Base-by-base conservation (phyloP, 768 basidiomycete species). In the Xerocomus spinulosus region DNA sequence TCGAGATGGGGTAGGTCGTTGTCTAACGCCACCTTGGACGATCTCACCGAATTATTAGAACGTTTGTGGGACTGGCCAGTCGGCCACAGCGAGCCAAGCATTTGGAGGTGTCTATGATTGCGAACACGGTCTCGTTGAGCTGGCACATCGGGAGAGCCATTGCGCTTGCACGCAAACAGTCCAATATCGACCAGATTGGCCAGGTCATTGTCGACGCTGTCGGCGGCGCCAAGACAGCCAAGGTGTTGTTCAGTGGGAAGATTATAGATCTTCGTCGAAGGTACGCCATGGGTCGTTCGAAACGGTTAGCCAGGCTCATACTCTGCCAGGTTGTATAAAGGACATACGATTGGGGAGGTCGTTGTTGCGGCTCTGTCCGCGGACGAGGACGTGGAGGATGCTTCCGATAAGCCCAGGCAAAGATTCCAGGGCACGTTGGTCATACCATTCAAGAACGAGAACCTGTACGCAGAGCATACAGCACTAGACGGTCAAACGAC, bases 401-500 rank as follows among this genome's bases (percentile, higher is more conserved):
- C 60, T 40, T 13, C 44, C 7, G 43, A 55, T 45, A 37, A 28
- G 24, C 41, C 52, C 30, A 46, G 50, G 32, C 50, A 37, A 13
- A 67, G 63, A 43, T 61, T 62, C 37, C 39, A 58, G 13, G 62
- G 64, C 34, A 66, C 61, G 3, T 59, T 82, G 42, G 54, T 70
- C 10, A 76, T 83, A 48, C 79, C 80, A 12, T 83, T 83, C 69
- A 78, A 82, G 64, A 82, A 82, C 56, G 81, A 82, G 55, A 81
- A 81, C 61, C 58, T 82, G 14, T 75, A 71, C 33, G 80, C 77
- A 8, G 73, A 75, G 50, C 53, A 72, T 44, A 64, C 69, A 17
- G 36, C 58, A 41, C 50, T 59, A 35, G 63, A 71, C 52, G 67
- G 58, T 14, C 49, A 48, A 33, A 52, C 20, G n/a, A 57, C 47